Evolutionary conservation across 2,329 filamentous ascomycete species (phyloP), one percentile per base, ranked within the genome.

Genomic region (Colletotrichum filicis): DNA sequence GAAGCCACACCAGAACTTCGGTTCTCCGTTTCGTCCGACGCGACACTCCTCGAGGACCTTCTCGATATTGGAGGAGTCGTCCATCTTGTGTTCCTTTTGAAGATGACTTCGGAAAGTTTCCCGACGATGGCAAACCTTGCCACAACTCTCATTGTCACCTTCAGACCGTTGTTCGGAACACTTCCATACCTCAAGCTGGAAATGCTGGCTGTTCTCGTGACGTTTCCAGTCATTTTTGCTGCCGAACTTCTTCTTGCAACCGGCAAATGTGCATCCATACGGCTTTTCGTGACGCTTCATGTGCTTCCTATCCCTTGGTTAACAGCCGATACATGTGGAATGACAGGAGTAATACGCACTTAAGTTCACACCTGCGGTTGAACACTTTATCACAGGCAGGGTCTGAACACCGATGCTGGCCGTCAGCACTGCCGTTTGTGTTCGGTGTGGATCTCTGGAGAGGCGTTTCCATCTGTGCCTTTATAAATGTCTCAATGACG

Each of bases 221-320:
- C 95, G 91, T 80, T 97, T 97, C 95, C 91, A 98, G 81, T 98
- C 95, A 72, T 95, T 95, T 79, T 98, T 97, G 81, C 93, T 95
- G n/a, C 95, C 95, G 76, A 98, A 98, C 0, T 80, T 86, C 78
- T 94, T 95, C 61, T 83, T 81, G 78, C 95, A 98, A 35, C 84
- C 82, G 9, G 86, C 82, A 75, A 92, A 93, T 0, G 95, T 97
- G 81, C 95, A 98, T 14, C 91, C 92, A 75, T 96, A 98, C 0
- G 95, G 95, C 75, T 91, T 92, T 8, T 90, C 87, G 80, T 98
- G 95, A 1, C 95, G 91, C 79, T 95, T 96, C 80, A 90, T 86
- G 80, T 98, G 95, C 81, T 98, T 98, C 75, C 94, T 96, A 71
- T 58, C 32, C 12, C 30, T 83, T 73, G 79, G 80, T 62, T 68